Evolutionary conservation across 2,329 filamentous ascomycete genomes (phyloP).

Genomic region (Ilyonectria sp.): DNA sequence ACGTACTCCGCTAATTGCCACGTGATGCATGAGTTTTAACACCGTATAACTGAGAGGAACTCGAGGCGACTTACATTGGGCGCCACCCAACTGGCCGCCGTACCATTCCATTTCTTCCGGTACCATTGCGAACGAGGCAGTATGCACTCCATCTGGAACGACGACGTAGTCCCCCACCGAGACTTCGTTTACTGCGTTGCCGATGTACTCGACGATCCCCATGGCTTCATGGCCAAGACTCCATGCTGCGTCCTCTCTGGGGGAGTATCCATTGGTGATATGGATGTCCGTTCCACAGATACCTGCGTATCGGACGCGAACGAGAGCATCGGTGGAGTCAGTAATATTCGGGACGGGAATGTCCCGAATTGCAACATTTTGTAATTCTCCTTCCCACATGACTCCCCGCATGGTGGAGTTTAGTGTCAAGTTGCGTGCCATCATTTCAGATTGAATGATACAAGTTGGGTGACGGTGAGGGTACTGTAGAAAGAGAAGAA

Average conservation of each 20-base stretch:
- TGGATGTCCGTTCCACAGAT: constrained; percentile 3
- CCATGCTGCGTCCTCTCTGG: neutral
- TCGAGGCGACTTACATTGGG: neutral
- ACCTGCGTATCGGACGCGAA: constrained; percentile 5
- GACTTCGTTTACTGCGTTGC: neutral
- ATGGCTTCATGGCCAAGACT: constrained; percentile 13
- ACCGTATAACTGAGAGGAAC: neutral
- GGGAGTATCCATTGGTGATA: constrained; percentile 4
- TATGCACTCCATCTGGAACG: constrained; percentile 7
- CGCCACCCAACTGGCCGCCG: neutral
- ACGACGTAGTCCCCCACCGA: constrained; percentile 14
- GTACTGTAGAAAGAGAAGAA: neutral
- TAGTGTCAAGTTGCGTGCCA: neutral
- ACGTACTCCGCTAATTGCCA: constrained; percentile 2
- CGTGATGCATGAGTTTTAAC: neutral
- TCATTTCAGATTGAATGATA: neutral
- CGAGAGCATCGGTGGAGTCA: neutral
- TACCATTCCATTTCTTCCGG: neutral
- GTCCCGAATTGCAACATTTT: constrained; percentile 5
- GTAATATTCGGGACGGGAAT: neutral
- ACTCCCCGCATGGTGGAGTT: constrained; percentile 3
- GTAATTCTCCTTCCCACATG: neutral
- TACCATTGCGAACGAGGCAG: constrained; percentile 1
- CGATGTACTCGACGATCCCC: constrained; percentile 4
- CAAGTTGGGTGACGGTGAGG: neutral